These are phyloP conservation scores for Phytophthora quininea DNA, from an alignment of 352 stramenopile genomes.

Conservation along the genomic window DNA sequence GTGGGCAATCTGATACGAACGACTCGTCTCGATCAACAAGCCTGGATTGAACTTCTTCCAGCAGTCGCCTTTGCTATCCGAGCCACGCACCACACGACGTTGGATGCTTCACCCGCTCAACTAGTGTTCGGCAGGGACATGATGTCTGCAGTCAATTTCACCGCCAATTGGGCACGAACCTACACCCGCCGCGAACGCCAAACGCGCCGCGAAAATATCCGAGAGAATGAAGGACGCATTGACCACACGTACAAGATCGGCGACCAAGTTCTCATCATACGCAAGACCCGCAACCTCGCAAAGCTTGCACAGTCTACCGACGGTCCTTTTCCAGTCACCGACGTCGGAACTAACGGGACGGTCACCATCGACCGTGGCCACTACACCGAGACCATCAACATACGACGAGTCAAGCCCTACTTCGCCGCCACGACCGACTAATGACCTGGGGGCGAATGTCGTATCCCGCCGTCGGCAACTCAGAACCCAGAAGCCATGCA, in stretches of 20 bases:
- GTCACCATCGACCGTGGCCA: neutral
- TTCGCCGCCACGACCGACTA: neutral
- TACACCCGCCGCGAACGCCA: neutral
- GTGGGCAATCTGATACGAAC: conserved; percentile 4
- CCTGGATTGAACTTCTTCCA: conserved; percentile 5
- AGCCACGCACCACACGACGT: conserved; percentile 2
- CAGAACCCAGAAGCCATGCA: neutral
- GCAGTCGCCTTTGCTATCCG: conserved; percentile 1
- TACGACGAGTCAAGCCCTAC: neutral
- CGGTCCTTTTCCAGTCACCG: neutral
- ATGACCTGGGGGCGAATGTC: neutral
- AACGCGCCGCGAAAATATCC: neutral
- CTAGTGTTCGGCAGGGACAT: conserved; percentile 3
- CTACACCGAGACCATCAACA: neutral
- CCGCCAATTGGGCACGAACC: neutral
- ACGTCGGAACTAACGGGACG: conserved; percentile 2
- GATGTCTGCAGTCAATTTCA: neutral
- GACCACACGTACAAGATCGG: neutral
- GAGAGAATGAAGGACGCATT: neutral
- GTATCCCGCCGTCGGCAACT: neutral
- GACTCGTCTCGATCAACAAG: neutral
- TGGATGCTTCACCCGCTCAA: conserved; percentile 1
- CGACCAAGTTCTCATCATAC: neutral
- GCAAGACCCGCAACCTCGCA: neutral
- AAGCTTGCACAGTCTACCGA: conserved; percentile 2